Evolutionary conservation across 257 asterid genomes (phyloP), one percentile per base, ranked within the genome.

Genomic region (Jacaranda copaia): DNA sequence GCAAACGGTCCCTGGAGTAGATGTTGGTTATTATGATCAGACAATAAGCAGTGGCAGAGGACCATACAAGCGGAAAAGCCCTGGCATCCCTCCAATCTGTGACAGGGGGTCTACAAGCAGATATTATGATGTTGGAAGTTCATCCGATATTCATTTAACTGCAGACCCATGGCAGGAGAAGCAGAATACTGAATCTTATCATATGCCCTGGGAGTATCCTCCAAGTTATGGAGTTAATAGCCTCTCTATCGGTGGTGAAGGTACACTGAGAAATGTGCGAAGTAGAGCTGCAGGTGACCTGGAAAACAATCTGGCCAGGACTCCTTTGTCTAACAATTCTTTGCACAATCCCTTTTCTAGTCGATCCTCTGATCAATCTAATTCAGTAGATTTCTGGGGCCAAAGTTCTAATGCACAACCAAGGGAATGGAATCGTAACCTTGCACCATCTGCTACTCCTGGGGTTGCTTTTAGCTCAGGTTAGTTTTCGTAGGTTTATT

Each of bases 11-110:
- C 84, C 87, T 45, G 89, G 86, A 45, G 82, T 74, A 69, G 90
- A 89, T 68, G 79, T 81, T 80, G 86, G 89, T 53, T 82, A 80
- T 75, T 81, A 78, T 38, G 86, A 93, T 79, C 87, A 76, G 75
- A 60, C 85, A 43, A 70, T 81, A 79, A 86, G 83, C 81, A 87
- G 72, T 70, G 68, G 84, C 65, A 85, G 93, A 83, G 94, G 96
- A 60, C 85, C 84, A 18, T 82, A 84, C 87, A 91, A 91, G 84
- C 85, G 97, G 14, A 93, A 92, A 86, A 83, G 89, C 86, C 92
- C 89, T 45, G 77, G 90, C 68, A 59, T 77, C 66, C 90, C 91
- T 73, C 86, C 88, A 58, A 73, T 81, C 74, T 79, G 86, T 74
- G 94, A 87, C 73, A 78, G 91, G 76, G 95, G 91, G 59, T 86